These are phyloP conservation scores for Ustulina deusta DNA, from an alignment of 2,329 filamentous ascomycete species.

Conservation along the genomic window DNA sequence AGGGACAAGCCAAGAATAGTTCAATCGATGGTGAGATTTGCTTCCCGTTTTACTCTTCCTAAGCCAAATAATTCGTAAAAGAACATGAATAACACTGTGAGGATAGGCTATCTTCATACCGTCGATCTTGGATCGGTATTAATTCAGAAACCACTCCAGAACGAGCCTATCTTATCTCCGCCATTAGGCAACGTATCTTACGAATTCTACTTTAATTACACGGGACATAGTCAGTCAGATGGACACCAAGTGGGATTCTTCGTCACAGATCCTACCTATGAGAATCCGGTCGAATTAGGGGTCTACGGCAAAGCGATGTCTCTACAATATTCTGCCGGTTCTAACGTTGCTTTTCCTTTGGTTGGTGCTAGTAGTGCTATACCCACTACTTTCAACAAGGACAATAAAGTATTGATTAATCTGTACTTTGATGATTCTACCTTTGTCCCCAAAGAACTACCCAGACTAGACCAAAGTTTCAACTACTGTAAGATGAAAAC, in stretches of 20 bases:
- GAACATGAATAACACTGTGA: constrained; percentile 5
- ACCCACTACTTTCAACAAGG: background rate
- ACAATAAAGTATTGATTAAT: constrained; percentile 15
- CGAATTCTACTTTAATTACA: constrained; percentile 31
- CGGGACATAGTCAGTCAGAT: background rate
- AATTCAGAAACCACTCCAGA: constrained; percentile 7
- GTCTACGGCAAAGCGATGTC: constrained; percentile 19
- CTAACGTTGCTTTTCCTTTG: constrained; percentile 22
- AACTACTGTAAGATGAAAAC: constrained; percentile 20
- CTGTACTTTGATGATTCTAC: constrained; percentile 12
- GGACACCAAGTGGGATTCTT: constrained; percentile 12
- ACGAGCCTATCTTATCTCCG: constrained; percentile 21
- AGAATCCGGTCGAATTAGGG: background rate
- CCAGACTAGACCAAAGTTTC: background rate
- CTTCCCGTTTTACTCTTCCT: background rate
- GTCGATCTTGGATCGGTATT: constrained; percentile 6
- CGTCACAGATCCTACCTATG: constrained; percentile 4
- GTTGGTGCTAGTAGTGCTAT: constrained; percentile 2
- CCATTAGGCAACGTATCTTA: constrained; percentile 19
- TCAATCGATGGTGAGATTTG: constrained; percentile 25
- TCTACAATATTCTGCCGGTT: constrained; percentile 7
- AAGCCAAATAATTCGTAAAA: background rate
- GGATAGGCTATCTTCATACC: constrained; percentile 15
- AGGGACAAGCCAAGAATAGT: constrained; percentile 25
- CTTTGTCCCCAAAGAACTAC: constrained; percentile 3